These are phyloP conservation scores for Pseudofabraea citricarpa DNA, from an alignment of 2,329 filamentous ascomycete genomes.

Conservation along the genomic window DNA sequence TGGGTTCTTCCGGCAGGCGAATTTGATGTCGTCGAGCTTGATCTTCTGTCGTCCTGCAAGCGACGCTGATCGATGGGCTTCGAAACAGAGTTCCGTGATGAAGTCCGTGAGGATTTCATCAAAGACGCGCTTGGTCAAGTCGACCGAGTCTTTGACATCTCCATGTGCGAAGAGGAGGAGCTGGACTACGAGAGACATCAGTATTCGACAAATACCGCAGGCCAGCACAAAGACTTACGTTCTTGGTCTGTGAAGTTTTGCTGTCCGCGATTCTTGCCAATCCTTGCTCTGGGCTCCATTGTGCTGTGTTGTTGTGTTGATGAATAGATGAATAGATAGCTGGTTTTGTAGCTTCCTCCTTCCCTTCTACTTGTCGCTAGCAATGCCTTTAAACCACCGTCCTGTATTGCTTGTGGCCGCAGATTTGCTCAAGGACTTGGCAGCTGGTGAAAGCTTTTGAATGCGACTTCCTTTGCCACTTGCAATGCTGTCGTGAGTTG, in stretches of 20 bases:
- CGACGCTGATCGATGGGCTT: slow-evolving; percentile 78
- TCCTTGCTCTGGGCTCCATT: slow-evolving; percentile 73
- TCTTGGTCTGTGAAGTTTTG: slow-evolving; percentile 75
- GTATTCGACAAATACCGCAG: slow-evolving; percentile 3
- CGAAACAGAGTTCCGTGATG: slow-evolving; percentile 89
- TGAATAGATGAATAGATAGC: too few species aligned
- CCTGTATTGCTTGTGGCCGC: too few species aligned
- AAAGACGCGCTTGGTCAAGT: slow-evolving; percentile 78
- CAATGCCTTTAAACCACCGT: too few species aligned
- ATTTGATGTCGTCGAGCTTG: slow-evolving; percentile 97
- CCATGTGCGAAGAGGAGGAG: slow-evolving; percentile 77
- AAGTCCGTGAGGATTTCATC: slow-evolving; percentile 97
- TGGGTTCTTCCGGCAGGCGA: slow-evolving; percentile 81
- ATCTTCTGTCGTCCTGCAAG: slow-evolving; percentile 91
- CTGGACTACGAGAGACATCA: slow-evolving; percentile 46
- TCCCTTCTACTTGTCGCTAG: too few species aligned
- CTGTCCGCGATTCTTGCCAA: slow-evolving; percentile 75
- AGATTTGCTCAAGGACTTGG: too few species aligned
- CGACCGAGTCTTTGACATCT: slow-evolving; percentile 71
- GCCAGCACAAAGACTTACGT: slow-evolving; percentile 43
- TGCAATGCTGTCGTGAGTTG: too few species aligned
- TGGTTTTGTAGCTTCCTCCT: too few species aligned
- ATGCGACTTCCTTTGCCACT: too few species aligned
- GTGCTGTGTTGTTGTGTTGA: too few species aligned
- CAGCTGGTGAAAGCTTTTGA: too few species aligned